Evolutionary conservation across 1,284 basidiomycete genomes (phyloP).

Genomic region (Boletus mariae): DNA sequence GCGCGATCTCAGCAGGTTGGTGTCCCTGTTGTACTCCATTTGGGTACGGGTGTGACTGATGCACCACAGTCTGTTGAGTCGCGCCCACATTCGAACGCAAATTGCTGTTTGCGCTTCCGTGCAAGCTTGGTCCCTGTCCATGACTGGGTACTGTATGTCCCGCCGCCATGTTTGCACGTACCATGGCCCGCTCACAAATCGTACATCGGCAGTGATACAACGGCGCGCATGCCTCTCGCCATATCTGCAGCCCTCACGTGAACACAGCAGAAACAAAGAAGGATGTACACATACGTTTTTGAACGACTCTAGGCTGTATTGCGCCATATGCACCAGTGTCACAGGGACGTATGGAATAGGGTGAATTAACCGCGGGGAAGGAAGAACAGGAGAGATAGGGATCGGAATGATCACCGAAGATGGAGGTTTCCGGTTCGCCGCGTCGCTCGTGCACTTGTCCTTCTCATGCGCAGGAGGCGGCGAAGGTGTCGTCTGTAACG

Average conservation of each 20-base stretch:
- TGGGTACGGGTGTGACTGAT: constrained; percentile 6
- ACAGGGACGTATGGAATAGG: constrained; percentile 66
- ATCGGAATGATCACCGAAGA: constrained; percentile 37
- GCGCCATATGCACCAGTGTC: constrained; percentile 56
- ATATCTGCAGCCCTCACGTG: constrained; percentile 42
- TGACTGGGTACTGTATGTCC: constrained; percentile 30
- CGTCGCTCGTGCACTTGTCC: constrained; percentile 18
- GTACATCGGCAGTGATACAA: constrained; percentile 68
- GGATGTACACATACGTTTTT: constrained; percentile 43
- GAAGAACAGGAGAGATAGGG: constrained; percentile 52
- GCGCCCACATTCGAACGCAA: not conserved
- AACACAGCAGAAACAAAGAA: constrained; percentile 6
- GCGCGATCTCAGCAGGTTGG: constrained; percentile 20
- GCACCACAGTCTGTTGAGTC: constrained; percentile 7
- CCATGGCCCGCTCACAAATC: constrained; percentile 64
- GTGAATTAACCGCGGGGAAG: constrained; percentile 54
- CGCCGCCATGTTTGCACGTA: constrained; percentile 33
- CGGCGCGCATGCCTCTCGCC: constrained; percentile 68
- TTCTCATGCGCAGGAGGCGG: constrained; percentile 50
- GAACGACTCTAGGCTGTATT: constrained; percentile 57
- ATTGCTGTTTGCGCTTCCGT: constrained; percentile 2
- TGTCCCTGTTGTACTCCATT: constrained; percentile 11
- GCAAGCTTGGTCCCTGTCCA: constrained; percentile 18
- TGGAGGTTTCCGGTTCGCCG: constrained; percentile 9
- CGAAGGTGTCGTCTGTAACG: constrained; percentile 69